A percentile compares a stretch with the other conserved stretches of the same genome.
phyloP scores from a whole-genome alignment of 768 basidiomycete species.

The Boletus vinaceobasis region DNA sequence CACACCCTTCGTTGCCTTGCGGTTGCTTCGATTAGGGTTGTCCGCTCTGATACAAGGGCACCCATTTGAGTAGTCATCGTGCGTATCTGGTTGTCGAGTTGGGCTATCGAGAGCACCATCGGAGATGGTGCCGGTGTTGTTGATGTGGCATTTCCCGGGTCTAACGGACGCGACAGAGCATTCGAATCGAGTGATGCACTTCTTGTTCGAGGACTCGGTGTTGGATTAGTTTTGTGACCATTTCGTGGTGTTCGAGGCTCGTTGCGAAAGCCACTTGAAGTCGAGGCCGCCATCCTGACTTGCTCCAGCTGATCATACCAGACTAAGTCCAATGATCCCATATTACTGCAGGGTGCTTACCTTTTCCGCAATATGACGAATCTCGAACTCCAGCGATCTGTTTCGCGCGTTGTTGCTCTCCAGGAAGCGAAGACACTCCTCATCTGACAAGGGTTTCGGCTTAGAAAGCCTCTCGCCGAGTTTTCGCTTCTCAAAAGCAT shows the following conservation, averaged over 20 bases:
- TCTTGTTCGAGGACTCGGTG: conserved; percentile 13
- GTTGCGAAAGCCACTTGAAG: not conserved
- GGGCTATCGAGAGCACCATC: conserved; percentile 20
- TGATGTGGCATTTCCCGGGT: not conserved
- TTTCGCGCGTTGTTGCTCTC: conserved; percentile 40
- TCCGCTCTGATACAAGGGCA: conserved; percentile 37
- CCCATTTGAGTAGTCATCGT: conserved; percentile 35
- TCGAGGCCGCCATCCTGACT: conserved; percentile 8
- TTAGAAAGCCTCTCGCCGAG: conserved; percentile 2
- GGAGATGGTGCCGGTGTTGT: conserved; percentile 1
- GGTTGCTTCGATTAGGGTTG: conserved; percentile 23
- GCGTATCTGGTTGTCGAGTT: conserved; percentile 37
- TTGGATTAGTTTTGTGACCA: not conserved
- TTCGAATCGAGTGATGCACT: conserved; percentile 23
- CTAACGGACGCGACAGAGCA: conserved; percentile 5
- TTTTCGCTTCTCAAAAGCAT: not conserved
- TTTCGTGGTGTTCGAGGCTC: not conserved
- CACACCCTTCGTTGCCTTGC: conserved; percentile 24
- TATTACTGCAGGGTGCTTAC: conserved; percentile 23
- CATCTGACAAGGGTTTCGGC: conserved; percentile 29
- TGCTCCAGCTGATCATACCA: conserved; percentile 20
- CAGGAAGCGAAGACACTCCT: conserved; percentile 40
- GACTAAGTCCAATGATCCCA: not conserved
- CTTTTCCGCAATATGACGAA: conserved; percentile 36
- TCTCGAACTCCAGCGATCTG: conserved; percentile 42